A percentile compares a stretch with the other conserved stretches of the same genome.
Conservation (phyloP, 306 rosid species). For the Vigna hirtella region DNA sequence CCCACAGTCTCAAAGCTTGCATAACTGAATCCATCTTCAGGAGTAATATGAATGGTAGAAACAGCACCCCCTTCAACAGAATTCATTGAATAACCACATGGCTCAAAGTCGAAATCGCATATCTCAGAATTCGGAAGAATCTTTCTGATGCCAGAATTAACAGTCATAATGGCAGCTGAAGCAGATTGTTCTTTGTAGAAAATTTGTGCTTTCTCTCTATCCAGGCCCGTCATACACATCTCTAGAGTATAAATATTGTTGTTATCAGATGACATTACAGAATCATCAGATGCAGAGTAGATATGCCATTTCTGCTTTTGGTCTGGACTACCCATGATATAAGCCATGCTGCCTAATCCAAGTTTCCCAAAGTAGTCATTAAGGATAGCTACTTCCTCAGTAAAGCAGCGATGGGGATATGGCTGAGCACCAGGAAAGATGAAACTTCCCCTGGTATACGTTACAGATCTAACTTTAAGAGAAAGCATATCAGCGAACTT, state of each 20-base stretch:
- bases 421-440: constrained; percentile 73
- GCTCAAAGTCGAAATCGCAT: constrained; percentile 73
- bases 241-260: constrained; percentile 57
- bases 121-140: constrained; percentile 71
- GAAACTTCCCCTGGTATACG: constrained; percentile 71
- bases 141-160: constrained; percentile 64
- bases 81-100: constrained; percentile 78
- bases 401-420: constrained; percentile 68
- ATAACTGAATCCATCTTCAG: constrained; percentile 70
- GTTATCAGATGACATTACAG: constrained; percentile 25
- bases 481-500: constrained; percentile 56
- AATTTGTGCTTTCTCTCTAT: constrained; percentile 56
- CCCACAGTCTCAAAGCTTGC: constrained; percentile 79
- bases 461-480: constrained; percentile 58
- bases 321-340: constrained; percentile 57
- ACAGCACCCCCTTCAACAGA: constrained; percentile 67
- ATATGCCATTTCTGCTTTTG: constrained; percentile 70
- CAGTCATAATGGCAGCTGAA: constrained; percentile 64
- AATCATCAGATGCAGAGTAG: constrained; percentile 61
- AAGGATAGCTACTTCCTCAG: constrained; percentile 63
- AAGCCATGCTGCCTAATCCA: constrained; percentile 62
- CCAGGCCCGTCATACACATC: constrained; percentile 81
- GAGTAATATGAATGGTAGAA: constrained; percentile 70
- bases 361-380: constrained; percentile 65
- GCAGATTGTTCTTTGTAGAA: constrained; percentile 57